Evolutionary conservation across 257 asterid species (phyloP), one percentile per base, ranked within the genome.

Genomic region (Sherardia arvensis): DNA sequence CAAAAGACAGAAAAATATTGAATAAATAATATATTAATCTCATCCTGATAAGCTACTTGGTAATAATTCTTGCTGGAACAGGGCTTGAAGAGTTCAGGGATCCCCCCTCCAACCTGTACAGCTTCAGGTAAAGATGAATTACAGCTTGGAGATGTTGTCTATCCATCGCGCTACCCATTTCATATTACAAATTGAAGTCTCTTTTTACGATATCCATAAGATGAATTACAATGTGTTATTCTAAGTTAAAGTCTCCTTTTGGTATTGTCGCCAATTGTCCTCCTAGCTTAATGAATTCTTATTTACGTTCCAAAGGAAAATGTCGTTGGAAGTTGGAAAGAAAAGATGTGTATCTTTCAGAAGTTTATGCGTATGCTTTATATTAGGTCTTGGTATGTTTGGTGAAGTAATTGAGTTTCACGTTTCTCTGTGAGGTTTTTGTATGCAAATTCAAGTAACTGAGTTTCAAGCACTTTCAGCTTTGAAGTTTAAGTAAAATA

Each of bases 81-180:
- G 76, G 70, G 57, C 70, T 14, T 59, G 26, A 63, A 40, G 64
- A 66, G 38, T 40, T 47, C 53, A 48, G 36, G 71, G 64, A 67
- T 4, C 63, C 71, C 76, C 22, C 27, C 56, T 21, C 3, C 28
- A 29, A 56, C 26, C 69, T 34, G 61, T 59, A 56, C 59, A 59
- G 27, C 53, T 57, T 61, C 73, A 12, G 48, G 30, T 61, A 49
- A 63, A 66, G 73, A 68, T 57, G 65, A 60, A 62, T 71, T 67
- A 61, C 27, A 53, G 33, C 7, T 28, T 60, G 61, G 40, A 69
- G 66, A 27, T 30, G n/a, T 58, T 61, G 72, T 69, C 62, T 66
- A 51, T 38, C 61, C 17, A 9, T 66, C 49, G 22, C 66, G 28
- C 61, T 15, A 40, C 49, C 22, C 48, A 32, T 34, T 64, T 2